Base-by-base conservation (phyloP, 352 stramenopile genomes). In the Pelagophyceae sp. region DNA sequence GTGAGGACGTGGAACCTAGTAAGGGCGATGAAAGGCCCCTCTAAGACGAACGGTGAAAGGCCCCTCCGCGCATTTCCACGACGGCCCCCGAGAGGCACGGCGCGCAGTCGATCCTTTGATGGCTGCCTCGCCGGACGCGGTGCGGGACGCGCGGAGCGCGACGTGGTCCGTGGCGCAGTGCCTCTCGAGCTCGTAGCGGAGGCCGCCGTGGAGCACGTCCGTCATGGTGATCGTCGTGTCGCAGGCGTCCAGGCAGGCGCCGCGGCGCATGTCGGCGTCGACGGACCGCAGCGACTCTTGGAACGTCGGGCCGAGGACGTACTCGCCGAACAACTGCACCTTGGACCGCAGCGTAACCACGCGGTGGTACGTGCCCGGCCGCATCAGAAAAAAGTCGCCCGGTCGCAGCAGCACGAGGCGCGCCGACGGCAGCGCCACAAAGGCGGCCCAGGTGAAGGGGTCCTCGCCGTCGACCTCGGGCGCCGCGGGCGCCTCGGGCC, bases 311-410 rank as follows among this genome's bases (percentile, higher is more conserved):
- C 15, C 67, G 2, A 2, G 2, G 67, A 74, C n/a, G 67, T 38
- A 74, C 38, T 74, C 67, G 35, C 67, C 67, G 38, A 74, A 74
- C 15, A 74, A n/a, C 29, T 74, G 67, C 11, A 74, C 23, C 38
- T 74, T 74, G 67, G 67, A 11, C 67, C 27, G 38, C 2, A 74
- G 67, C 11, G 67, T 74, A 37, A 74, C 6, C 15, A 74, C 67
- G 33, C 67, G 67, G 38, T 74, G 67, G 38, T 74, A 74, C 6
- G 31, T 37, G 33, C 67, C 67, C 2, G 67, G 67, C 33, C 67
- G 33, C 67, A 74, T 50, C 2, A 74, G 11, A n/a, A 74, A 74
- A 37, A 74, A 51, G 67, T 74, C 67, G 23, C 67, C 67, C 23
- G 38, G 35, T 1, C 33, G 1, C 2, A 74, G 38, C 35, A 74